Evolutionary conservation across 2,329 filamentous ascomycete genomes (phyloP).

Genomic region (Cordyceps javanica): DNA sequence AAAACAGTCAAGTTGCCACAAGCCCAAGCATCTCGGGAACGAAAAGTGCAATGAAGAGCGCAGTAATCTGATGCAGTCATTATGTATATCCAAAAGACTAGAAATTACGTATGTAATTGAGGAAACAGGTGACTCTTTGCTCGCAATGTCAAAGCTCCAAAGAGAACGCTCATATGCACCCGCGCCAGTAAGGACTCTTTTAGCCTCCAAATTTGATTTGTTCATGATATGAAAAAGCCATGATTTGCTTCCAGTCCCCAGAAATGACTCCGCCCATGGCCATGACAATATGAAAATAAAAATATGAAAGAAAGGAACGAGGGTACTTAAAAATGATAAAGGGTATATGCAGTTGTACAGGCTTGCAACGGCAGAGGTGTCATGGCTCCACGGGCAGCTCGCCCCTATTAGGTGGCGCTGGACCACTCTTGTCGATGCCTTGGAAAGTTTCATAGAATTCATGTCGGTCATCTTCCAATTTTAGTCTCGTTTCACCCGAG

Average conservation of each 20-base stretch:
- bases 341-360: not conserved
- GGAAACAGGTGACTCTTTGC: not conserved
- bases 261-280: not conserved
- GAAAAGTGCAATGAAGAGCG: not conserved
- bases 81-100: conserved; percentile 11
- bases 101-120: conserved; percentile 8
- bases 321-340: not conserved
- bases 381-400: conserved; percentile 16
- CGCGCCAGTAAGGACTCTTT: not conserved
- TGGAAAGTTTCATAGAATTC: conserved; percentile 37
- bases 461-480: conserved; percentile 32
- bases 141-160: not conserved
- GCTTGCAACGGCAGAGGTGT: not conserved
- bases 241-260: not conserved
- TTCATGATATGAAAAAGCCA: not conserved
- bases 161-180: not conserved
- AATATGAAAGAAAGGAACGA: conserved; percentile 5
- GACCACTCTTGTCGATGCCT: conserved; percentile 49
- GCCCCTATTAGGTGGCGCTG: conserved; percentile 29
- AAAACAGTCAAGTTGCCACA: too few species aligned
- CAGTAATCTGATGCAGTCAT: conserved; percentile 1
- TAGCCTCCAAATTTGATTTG: not conserved
- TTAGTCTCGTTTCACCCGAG: conserved; percentile 40
- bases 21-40: too few species aligned
- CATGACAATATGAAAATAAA: not conserved